Evolutionary conservation across 345 rosid species (phyloP).

Genomic region (Psidium friedrichsthalianum): DNA sequence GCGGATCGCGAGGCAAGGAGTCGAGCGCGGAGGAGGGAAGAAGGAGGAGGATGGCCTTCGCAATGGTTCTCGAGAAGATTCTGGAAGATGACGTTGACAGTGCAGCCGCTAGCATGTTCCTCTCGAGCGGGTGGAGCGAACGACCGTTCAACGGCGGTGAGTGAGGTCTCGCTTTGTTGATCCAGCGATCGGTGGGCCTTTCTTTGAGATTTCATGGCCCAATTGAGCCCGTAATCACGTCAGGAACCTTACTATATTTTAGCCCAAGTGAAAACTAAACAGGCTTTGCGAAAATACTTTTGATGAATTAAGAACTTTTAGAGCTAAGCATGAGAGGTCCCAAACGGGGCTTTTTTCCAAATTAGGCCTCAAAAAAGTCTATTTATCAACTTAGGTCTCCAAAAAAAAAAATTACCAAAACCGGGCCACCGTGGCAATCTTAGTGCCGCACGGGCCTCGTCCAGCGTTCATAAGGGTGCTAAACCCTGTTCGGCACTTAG

Average conservation of each 20-base stretch:
- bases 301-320: not conserved
- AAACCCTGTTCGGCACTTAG: no score
- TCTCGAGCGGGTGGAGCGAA: not conserved
- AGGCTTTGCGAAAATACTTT: no score
- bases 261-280: not conserved
- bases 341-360: no score
- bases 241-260: no score
- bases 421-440: no score
- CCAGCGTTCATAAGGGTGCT: no score
- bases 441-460: no score
- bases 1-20: not conserved
- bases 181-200: not conserved
- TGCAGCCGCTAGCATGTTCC: not conserved
- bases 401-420: no score
- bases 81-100: slow-evolving; percentile 14
- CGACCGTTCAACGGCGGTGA: not conserved
- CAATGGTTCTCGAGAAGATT: slow-evolving; percentile 13
- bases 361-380: no score
- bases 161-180: not conserved
- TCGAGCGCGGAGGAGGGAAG: not conserved
- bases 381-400: no score
- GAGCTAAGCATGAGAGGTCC: not conserved
- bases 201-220: not conserved
- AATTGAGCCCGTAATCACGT: not conserved
- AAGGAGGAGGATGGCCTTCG: not conserved